Evolutionary conservation across 164 flowering plant genomes (phyloP), one percentile per base, ranked within the genome.

Genomic region (Platanus orientalis): DNA sequence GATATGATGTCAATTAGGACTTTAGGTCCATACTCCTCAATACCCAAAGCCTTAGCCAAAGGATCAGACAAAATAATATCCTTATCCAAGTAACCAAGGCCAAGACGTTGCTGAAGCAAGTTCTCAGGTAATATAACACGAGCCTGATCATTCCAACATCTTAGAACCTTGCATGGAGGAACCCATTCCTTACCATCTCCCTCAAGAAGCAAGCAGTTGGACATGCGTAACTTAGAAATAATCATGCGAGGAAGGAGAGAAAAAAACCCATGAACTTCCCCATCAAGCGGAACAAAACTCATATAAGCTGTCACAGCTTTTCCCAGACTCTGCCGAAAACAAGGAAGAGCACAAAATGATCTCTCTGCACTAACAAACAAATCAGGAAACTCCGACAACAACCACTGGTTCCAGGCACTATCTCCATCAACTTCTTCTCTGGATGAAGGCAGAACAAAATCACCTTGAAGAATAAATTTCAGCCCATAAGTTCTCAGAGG

Each of bases 201-300:
- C 73, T 94, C 99, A 27, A 81, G 65, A 73, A 94, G 86, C 77
- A 94, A 76, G 78, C 99, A 94, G 62, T 81, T 84, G 13, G 93
- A 78, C 69, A 71, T 61, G 55, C 94, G 83, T 63, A 94, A 72
- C 58, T 82, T 86, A 53, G 88, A 83, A 58, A 86, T 75, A 65
- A 94, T 88, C 86, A 83, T 69, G 26, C 84, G 87, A n/a, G 99
- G 93, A 73, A 94, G 89, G 62, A 79, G 72, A 32, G 93, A 84
- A 71, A 94, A 94, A 61, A 94, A 94, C 2, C 99, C 99, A 70
- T 91, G 96, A 57, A 94, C 96, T 75, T 94, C 99, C n/a, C 97
- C 96, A 3, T 78, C 70, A 62, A 94, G 88, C 7, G 99, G 99
- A 77, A 94, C 87, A 78, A 84, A 91, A 71, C 87, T 83, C 97